Conservation (phyloP, 495 filamentous ascomycete species). For the Penicillium atrosanguineum region DNA sequence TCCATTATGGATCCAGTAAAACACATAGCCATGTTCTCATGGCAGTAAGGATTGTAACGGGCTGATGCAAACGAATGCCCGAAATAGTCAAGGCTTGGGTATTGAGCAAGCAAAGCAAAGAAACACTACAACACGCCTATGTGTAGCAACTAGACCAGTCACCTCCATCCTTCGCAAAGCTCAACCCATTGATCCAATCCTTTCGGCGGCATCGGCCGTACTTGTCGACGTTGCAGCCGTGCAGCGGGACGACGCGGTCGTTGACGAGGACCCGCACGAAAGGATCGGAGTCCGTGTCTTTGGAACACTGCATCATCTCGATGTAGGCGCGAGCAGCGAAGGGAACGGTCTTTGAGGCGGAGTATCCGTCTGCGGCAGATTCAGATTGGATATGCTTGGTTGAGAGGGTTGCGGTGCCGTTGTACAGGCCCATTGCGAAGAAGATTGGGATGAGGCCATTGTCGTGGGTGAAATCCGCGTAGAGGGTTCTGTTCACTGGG, state of each 20-base stretch:
- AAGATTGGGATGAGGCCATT: conserved; percentile 76
- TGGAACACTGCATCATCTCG: conserved; percentile 73
- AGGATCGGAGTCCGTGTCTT: conserved; percentile 42
- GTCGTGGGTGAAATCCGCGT: conserved; percentile 87
- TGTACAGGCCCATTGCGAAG: conserved; percentile 72
- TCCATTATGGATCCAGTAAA: background rate
- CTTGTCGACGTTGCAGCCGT: conserved; percentile 63
- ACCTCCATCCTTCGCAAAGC: conserved; percentile 67
- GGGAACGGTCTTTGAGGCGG: conserved; percentile 72
- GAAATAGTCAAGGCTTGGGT: background rate
- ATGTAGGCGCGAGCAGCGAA: conserved; percentile 76
- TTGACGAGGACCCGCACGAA: conserved; percentile 77
- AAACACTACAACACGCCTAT: conserved; percentile 2
- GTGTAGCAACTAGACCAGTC: conserved; percentile 69
- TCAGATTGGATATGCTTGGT: conserved; percentile 46
- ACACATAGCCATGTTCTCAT: background rate
- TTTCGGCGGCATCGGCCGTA: conserved; percentile 63
- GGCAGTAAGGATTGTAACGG: background rate
- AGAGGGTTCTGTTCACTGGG: conserved; percentile 62
- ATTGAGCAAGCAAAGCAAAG: background rate
- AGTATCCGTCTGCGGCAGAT: conserved; percentile 53
- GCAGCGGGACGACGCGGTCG: conserved; percentile 70
- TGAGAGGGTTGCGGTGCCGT: conserved; percentile 49
- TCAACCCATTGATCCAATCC: conserved; percentile 67
- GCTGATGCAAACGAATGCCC: background rate